These are phyloP conservation scores for Plantago major DNA, from an alignment of 257 asterid species.

Conservation along the genomic window DNA sequence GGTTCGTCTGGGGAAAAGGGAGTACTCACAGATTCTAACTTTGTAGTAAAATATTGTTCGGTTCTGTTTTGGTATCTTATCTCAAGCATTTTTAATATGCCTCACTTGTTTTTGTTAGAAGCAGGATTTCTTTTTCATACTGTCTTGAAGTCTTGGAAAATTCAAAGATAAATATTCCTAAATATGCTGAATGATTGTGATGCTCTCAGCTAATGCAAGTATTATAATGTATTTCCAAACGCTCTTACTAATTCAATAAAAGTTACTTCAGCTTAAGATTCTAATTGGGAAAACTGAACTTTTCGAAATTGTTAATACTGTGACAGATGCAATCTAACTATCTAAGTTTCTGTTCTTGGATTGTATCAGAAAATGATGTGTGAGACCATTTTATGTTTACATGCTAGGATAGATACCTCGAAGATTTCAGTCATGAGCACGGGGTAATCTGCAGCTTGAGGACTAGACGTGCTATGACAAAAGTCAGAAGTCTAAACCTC, in stretches of 20 bases:
- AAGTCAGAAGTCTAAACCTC: conserved; percentile 45
- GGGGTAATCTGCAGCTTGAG: conserved; percentile 54
- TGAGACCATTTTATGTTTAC: not conserved
- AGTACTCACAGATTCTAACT: conserved; percentile 11
- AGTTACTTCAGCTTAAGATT: conserved; percentile 5
- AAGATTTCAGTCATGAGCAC: conserved; percentile 19
- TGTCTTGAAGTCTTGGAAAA: no score
- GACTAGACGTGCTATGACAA: conserved; percentile 17
- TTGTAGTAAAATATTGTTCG: not conserved
- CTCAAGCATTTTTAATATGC: not conserved
- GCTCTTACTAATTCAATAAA: no score
- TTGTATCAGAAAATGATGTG: no score
- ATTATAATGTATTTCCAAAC: no score
- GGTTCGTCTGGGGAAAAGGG: not conserved
- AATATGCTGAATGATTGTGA: no score
- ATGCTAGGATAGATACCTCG: not conserved
- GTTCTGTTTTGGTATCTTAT: conserved; percentile 5
- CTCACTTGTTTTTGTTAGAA: conserved; percentile 7
- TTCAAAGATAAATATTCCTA: no score
- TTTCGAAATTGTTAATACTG: no score
- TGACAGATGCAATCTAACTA: no score
- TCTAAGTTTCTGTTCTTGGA: no score
- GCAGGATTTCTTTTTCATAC: conserved; percentile 3
- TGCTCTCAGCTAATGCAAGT: no score
- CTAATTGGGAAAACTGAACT: no score